Evolutionary conservation across 805 yeast species (phyloP), one percentile per base, ranked within the genome.

Genomic region (Teunomyces atbi): DNA sequence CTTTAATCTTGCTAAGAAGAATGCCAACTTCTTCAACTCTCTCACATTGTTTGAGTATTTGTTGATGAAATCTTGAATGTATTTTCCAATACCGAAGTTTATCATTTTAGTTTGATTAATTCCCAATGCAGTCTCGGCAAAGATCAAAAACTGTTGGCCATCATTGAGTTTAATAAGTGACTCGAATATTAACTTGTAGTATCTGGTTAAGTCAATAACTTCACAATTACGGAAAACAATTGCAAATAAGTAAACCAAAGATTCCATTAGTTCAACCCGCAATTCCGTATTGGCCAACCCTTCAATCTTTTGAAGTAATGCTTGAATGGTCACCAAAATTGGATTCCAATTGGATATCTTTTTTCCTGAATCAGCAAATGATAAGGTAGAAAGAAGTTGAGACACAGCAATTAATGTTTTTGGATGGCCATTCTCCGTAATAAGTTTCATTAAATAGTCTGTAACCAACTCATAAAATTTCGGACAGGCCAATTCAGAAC

Each of bases 351-450:
- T 65, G 1, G 71, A 57, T 3, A 84, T 74, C 56, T 82, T 84
- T 49, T 64, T 76, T 55, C 94, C 94, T 40, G 89, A 81, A 49
- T 85, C 91, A 2, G 87, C 82, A 62, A 83, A 86, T 0, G 75
- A 60, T 42, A 85, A 58, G 0, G 83, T 62, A 0, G 75, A 60
- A 34, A 83, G 53, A 2, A 82, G 45, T 51, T 74, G 76, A 3
- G 67, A 46, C 4, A 70, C 58, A 15, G 56, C 44, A 23, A 48
- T 47, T 23, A 49, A 47, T 5, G 49, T 29, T 13, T 45, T 32
- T n/a, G 42, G 34, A 18, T 32, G 19, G 2, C 27, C 26, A 2
- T 15, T 34, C 12, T 41, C 43, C 10, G 49, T 43, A 35, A 61
- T 45, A 7, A 52, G 46, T 2, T 49, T 42, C 13, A 40, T 42